phyloP scores from a whole-genome alignment of 139 green algal genomes.

The Volvox africanus region DNA sequence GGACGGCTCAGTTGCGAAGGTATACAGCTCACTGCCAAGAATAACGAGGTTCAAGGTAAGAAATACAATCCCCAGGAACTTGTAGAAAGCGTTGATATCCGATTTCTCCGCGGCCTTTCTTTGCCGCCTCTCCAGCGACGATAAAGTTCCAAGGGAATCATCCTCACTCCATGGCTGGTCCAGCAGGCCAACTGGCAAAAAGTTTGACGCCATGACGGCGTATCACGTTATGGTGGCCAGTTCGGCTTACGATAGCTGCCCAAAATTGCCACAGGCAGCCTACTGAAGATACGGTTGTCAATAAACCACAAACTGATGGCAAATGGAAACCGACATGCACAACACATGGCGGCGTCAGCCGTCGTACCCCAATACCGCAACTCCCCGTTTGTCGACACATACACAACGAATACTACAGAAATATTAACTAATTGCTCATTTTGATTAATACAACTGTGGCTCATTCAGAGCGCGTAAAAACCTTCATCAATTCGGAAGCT shows the following conservation, averaged over 20 bases:
- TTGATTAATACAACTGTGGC: no score
- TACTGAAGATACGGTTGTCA: background rate
- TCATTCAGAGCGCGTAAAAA: no score
- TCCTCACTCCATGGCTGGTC: constrained; percentile 24
- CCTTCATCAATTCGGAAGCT: no score
- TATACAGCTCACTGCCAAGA: constrained; percentile 10
- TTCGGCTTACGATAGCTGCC: background rate
- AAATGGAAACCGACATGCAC: no score
- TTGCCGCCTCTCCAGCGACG: constrained; percentile 6
- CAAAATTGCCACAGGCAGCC: constrained; percentile 5
- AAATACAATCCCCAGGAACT: constrained; percentile 13
- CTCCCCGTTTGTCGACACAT: no score
- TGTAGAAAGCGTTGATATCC: constrained; percentile 25
- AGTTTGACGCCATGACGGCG: constrained; percentile 36
- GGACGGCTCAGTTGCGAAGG: background rate
- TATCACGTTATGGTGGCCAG: background rate
- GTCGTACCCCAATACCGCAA: no score
- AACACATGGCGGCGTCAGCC: no score
- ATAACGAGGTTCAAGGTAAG: background rate
- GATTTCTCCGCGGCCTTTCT: constrained; percentile 1
- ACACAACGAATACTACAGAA: no score
- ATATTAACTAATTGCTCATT: no score
- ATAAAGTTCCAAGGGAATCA: background rate
- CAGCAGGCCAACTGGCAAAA: background rate
- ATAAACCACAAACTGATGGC: no score